Conservation (phyloP, 331 rosid species). For the Arachis monticola region DNA sequence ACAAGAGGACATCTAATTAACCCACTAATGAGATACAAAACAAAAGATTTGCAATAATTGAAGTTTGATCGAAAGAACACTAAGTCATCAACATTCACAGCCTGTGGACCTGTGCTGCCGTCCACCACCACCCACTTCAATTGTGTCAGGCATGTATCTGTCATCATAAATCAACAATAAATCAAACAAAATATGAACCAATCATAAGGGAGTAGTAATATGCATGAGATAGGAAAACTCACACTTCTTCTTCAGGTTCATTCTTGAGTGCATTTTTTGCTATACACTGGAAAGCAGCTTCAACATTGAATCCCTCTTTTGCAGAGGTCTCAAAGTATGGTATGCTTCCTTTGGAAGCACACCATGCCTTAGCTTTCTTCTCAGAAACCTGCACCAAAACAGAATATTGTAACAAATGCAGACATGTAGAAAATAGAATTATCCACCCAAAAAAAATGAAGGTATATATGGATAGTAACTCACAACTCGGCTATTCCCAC, state of each 20-base stretch:
- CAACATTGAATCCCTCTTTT: constrained; percentile 92
- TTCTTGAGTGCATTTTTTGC: constrained; percentile 94
- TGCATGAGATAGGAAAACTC: neutral
- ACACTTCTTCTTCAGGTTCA: constrained; percentile 98
- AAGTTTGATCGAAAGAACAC: constrained; percentile 34
- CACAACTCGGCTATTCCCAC: constrained; percentile 93
- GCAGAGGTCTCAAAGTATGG: constrained; percentile 98
- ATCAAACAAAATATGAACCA: constrained; percentile 17
- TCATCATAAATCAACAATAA: constrained; percentile 34
- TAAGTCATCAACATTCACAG: constrained; percentile 68
- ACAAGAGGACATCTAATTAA: constrained; percentile 13
- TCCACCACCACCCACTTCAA: constrained; percentile 74
- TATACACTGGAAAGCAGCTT: constrained; percentile 89
- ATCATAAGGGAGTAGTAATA: too few species aligned
- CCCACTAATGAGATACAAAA: constrained; percentile 29
- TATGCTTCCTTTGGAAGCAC: constrained; percentile 96
- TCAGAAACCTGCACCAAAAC: constrained; percentile 70
- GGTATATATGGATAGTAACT: constrained; percentile 26
- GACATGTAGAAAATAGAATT: constrained; percentile 9
- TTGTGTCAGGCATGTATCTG: constrained; percentile 88
- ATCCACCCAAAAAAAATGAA: constrained; percentile 6
- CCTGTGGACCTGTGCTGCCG: constrained; percentile 88
- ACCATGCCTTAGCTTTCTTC: constrained; percentile 99
- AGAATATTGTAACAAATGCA: neutral
- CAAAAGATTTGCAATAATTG: constrained; percentile 23